phyloP scores from a whole-genome alignment of 345 rosid genomes.

The Eucalyptus regnans region DNA sequence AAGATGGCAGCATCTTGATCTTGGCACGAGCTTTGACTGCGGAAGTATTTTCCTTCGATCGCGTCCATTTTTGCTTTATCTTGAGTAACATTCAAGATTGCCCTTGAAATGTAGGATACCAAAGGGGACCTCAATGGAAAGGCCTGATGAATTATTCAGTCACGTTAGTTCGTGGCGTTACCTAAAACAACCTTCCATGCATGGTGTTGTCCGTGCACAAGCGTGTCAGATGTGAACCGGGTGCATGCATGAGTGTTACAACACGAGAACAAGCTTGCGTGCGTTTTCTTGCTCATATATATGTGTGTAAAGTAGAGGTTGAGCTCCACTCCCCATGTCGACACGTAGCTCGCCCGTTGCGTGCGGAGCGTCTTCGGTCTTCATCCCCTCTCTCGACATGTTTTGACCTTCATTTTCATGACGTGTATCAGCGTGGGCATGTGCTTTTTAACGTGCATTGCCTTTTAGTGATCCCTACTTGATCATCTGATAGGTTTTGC shows the following conservation, averaged over 20 bases:
- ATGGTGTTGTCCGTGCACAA: neutral
- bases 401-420: neutral
- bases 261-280: neutral
- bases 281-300: neutral
- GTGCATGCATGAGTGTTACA: neutral
- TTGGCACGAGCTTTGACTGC: neutral
- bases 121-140: constrained; percentile 23
- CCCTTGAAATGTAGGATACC: constrained; percentile 22
- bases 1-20: neutral
- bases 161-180: neutral
- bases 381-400: neutral
- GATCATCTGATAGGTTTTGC: neutral
- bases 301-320: neutral
- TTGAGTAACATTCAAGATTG: constrained; percentile 28
- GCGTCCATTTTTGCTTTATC: neutral
- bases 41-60: neutral
- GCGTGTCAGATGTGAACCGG: neutral
- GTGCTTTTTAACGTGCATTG: neutral
- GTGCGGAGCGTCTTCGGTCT: neutral
- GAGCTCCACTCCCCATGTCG: neutral
- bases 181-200: neutral
- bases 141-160: constrained; percentile 8
- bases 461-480: neutral
- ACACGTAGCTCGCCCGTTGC: neutral
- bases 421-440: neutral